Evolutionary conservation across 495 filamentous ascomycete species (phyloP).

Genomic region (Neurospora sp.): DNA sequence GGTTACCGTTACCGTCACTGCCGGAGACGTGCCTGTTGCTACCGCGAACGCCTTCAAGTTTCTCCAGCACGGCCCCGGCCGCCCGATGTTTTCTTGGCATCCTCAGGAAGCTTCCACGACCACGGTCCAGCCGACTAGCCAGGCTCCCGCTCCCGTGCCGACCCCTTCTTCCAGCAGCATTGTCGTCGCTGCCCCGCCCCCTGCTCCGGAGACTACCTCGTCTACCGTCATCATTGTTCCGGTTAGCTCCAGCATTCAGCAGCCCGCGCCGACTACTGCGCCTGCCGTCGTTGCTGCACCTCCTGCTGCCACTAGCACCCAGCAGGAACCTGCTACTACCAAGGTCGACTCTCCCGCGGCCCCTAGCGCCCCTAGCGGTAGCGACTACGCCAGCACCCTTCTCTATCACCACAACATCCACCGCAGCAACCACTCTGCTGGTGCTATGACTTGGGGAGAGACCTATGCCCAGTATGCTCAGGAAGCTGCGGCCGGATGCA

Average conservation of each 20-base stretch:
- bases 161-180: conserved; percentile 3
- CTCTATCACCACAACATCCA: conserved; percentile 76
- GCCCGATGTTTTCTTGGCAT: conserved; percentile 3
- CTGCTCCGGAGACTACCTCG: conserved; percentile 9
- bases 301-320: conserved; percentile 7
- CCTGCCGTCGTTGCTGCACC: conserved; percentile 1
- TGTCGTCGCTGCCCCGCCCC: neutral
- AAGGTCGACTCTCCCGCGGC: conserved; percentile 7
- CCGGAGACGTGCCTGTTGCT: conserved; percentile 23
- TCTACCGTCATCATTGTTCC: conserved; percentile 6
- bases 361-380: neutral
- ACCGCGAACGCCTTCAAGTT: neutral
- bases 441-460: conserved; percentile 51
- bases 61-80: conserved; percentile 2
- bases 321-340: conserved; percentile 2
- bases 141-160: conserved; percentile 2
- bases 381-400: conserved; percentile 24
- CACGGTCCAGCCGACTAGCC: conserved; percentile 2
- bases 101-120: conserved; percentile 9
- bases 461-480: conserved; percentile 52
- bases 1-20: conserved; percentile 52
- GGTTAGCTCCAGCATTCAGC: neutral
- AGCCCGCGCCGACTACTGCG: neutral
- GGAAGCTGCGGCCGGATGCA: conserved; percentile 42
- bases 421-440: conserved; percentile 71